phyloP scores from a whole-genome alignment of 2,329 filamentous ascomycete species.

The Botrytis cinerea region DNA sequence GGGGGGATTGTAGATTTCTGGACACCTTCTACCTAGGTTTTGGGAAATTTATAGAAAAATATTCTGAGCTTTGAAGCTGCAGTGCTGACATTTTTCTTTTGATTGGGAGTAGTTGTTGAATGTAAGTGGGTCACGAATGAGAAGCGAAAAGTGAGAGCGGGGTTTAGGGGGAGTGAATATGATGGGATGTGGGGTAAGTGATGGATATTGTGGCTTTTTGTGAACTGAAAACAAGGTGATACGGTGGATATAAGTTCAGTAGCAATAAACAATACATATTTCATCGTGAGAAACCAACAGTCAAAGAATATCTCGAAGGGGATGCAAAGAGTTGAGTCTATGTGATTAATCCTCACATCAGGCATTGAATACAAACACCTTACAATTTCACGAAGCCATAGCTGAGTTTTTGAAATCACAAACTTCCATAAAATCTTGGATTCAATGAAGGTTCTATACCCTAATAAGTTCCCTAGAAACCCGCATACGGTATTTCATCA shows the following conservation, averaged over 20 bases:
- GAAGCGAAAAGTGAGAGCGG: not conserved
- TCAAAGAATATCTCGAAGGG: not conserved
- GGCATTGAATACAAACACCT: not conserved
- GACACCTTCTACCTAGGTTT: too few relatives aligned
- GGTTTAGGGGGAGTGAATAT: conserved; percentile 2
- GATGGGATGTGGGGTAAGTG: not conserved
- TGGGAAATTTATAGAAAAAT: fast-evolving
- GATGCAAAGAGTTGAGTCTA: not conserved
- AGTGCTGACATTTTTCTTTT: not conserved
- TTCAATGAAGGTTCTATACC: too few relatives aligned
- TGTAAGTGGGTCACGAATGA: not conserved
- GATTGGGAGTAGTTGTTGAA: not conserved
- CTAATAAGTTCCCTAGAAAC: too few relatives aligned
- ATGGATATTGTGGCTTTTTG: not conserved
- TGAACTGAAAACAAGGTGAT: not conserved
- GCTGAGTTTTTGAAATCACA: not conserved
- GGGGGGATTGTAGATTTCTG: not conserved
- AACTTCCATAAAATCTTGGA: too few relatives aligned
- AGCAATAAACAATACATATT: not conserved
- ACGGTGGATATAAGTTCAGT: not conserved
- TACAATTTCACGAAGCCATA: not conserved
- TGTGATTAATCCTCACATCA: not conserved
- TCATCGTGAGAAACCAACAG: not conserved
- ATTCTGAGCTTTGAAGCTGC: not conserved
- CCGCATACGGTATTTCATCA: too few relatives aligned